These are phyloP conservation scores for Daldinia concentrica DNA, from an alignment of 495 filamentous ascomycete species.

Conservation along the genomic window DNA sequence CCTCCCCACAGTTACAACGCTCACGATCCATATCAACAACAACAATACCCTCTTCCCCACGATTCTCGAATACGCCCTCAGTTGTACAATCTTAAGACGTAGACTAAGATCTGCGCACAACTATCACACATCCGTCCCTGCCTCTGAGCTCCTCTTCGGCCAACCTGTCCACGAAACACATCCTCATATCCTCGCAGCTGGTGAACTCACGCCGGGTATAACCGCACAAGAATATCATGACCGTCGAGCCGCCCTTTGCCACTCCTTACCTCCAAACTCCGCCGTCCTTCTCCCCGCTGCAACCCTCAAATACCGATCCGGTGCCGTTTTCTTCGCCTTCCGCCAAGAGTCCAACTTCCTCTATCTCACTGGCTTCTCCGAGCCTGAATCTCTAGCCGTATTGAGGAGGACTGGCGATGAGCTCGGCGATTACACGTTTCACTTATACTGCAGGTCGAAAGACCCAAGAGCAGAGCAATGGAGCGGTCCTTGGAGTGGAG, in stretches of 20 bases:
- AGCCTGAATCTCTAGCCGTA: conserved; percentile 85
- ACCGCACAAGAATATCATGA: conserved; percentile 90
- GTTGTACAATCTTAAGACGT: neutral
- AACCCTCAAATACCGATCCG: conserved; percentile 83
- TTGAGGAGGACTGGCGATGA: conserved; percentile 70
- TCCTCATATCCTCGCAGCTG: conserved; percentile 82
- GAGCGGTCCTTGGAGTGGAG: conserved; percentile 90
- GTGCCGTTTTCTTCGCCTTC: conserved; percentile 90
- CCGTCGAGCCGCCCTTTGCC: conserved; percentile 82
- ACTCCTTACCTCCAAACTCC: conserved; percentile 74
- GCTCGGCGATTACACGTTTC: conserved; percentile 79
- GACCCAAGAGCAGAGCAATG: conserved; percentile 84
- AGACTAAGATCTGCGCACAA: conserved; percentile 14
- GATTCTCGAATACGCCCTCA: neutral
- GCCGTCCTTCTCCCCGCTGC: conserved; percentile 85
- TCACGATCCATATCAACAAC: conserved; percentile 19
- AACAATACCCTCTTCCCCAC: conserved; percentile 6
- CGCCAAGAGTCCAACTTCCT: conserved; percentile 96
- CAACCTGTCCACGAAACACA: conserved; percentile 97
- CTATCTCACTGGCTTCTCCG: conserved; percentile 94
- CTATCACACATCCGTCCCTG: conserved; percentile 63
- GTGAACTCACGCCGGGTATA: conserved; percentile 94
- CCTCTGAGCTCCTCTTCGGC: conserved; percentile 86
- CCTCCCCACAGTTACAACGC: conserved; percentile 16
- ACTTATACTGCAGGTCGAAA: conserved; percentile 89